Evolutionary conservation across 208 protist species (phyloP), one percentile per base, ranked within the genome.

Genomic region (Strigomonas galati): DNA sequence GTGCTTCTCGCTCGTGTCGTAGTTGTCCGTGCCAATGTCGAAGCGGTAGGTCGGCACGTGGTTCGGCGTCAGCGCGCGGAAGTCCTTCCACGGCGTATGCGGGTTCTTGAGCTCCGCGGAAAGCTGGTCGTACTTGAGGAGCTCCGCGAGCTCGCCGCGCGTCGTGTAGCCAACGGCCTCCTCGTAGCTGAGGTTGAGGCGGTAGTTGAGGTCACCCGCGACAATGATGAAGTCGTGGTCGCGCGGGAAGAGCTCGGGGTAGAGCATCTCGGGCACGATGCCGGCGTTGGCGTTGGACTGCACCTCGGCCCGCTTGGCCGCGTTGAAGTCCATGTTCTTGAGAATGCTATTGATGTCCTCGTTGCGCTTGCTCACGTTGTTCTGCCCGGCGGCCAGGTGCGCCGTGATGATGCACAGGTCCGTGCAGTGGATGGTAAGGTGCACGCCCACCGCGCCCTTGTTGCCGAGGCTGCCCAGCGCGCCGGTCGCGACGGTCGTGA

Each of bases 121-220:
- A 55, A 97, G 82, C 70, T 97, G 87, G 69, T 97, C 93, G 60
- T 92, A 71, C 56, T 78, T 23, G 17, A 97, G 73, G 37, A 97
- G 73, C 53, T 78, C 63, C 2, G 21, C 32, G 28, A 79, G 59
- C 30, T 85, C 71, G 21, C 75, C 63, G 1, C 57, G 54, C 24
- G 23, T 54, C 21, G 76, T 75, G 15, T 89, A 55, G 30, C 69
- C 62, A 30, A 96, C 69, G 14, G 85, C 80, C n/a, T 70, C 56
- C 35, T 95, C 84, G 70, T 95, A 95, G 48, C 78, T 70, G 35
- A 94, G 66, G 52, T 85, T 72, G 23, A 97, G 54, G 17, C 93
- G 81, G 68, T 98, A 98, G 81, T 98, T 98, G 26, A 98, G 69
- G 75, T 98, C 95, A 1, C 95, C 95, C 6, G 93, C 86, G 35